Evolutionary conservation across 2,329 filamentous ascomycete species (phyloP).

Genomic region (Fusarium sp.): DNA sequence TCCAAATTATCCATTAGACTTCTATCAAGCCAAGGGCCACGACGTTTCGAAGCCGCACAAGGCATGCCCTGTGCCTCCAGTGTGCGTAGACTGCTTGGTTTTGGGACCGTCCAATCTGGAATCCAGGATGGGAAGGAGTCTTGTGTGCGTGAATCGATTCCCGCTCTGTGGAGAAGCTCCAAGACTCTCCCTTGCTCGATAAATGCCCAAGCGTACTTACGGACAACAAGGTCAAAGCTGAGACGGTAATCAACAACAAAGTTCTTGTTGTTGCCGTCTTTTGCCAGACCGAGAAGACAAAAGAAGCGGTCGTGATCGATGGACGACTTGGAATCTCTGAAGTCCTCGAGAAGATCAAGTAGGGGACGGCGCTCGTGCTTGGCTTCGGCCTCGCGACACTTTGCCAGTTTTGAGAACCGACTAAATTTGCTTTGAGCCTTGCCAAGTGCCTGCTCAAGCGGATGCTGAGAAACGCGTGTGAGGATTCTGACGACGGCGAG

Average conservation of each 20-base stretch:
- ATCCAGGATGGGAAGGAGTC: background rate
- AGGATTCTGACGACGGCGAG: background rate
- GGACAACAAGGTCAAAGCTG: background rate
- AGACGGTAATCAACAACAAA: background rate
- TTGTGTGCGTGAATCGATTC: background rate
- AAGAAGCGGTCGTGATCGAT: background rate
- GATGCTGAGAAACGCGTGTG: too few species aligned
- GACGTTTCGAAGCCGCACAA: background rate
- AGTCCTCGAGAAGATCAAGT: background rate
- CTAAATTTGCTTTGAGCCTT: background rate
- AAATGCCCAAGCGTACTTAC: background rate
- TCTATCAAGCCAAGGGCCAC: background rate
- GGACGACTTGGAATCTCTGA: background rate
- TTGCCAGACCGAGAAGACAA: background rate
- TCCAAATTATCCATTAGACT: background rate
- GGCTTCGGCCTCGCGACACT: background rate
- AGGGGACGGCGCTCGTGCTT: background rate
- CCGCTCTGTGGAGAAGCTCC: background rate
- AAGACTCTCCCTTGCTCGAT: background rate
- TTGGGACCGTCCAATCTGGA: background rate
- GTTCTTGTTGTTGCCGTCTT: background rate
- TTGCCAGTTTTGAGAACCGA: background rate
- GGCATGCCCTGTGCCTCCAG: background rate
- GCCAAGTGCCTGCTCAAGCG: background rate
- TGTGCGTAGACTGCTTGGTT: background rate